Conservation (phyloP, 345 rosid genomes). For the Syzygium aqueum region DNA sequence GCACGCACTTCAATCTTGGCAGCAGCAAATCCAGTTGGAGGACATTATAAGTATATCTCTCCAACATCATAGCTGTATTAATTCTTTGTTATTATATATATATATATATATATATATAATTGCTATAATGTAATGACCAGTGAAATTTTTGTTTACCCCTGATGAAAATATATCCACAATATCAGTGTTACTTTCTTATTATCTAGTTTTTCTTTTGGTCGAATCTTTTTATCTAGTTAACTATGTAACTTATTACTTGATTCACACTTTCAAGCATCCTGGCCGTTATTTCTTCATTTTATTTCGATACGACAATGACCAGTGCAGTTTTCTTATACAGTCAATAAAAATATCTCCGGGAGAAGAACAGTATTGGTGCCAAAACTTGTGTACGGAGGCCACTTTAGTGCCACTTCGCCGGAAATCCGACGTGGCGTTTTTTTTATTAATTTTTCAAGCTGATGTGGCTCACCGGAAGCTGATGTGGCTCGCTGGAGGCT, state of each 20-base stretch:
- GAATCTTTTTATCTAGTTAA: background rate
- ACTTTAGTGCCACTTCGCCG: no score
- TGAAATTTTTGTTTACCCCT: background rate
- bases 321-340: background rate
- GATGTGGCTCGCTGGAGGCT: no score
- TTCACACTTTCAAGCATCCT: background rate
- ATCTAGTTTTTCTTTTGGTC: background rate
- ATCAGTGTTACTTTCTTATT: background rate
- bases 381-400: no score
- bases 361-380: no score
- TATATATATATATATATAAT: no score
- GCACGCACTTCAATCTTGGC: conserved; percentile 96
- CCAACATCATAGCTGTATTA: background rate
- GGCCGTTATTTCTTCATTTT: background rate
- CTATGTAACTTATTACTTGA: background rate
- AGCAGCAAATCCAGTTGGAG: conserved; percentile 98
- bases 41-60: conserved; percentile 80
- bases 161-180: background rate
- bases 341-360: background rate
- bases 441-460: no score
- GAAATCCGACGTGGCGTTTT: no score
- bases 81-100: background rate
- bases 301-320: background rate
- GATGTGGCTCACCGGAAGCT: no score
- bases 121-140: background rate